These are phyloP conservation scores for Trichoderma sp. DNA, from an alignment of 2,329 filamentous ascomycete genomes.

Conservation along the genomic window DNA sequence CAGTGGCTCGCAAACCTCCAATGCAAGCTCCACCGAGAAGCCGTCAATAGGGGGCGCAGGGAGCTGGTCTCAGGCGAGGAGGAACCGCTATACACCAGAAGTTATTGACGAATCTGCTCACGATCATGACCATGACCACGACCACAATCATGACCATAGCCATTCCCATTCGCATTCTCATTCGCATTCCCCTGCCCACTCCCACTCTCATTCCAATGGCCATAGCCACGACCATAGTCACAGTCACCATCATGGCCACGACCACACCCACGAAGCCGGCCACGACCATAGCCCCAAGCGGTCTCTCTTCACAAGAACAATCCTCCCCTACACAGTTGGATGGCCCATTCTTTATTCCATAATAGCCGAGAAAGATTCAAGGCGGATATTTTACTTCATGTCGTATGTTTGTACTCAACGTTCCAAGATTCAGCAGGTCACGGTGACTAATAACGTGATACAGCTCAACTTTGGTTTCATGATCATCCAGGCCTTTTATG, in stretches of 20 bases:
- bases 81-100: constrained; percentile 40
- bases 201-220: constrained; percentile 28
- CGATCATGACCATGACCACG: constrained; percentile 30
- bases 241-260: constrained; percentile 28
- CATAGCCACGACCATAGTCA: constrained; percentile 30
- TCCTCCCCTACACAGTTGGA: constrained; percentile 68
- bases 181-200: neutral
- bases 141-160: constrained; percentile 29
- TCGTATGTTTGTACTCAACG: constrained; percentile 54
- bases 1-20: constrained; percentile 35
- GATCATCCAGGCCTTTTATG: constrained; percentile 91
- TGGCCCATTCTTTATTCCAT: constrained; percentile 85
- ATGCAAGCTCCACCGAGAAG: constrained; percentile 35
- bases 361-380: constrained; percentile 85
- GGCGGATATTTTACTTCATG: constrained; percentile 97
- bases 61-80: constrained; percentile 47
- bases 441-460: neutral
- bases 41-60: constrained; percentile 36
- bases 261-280: constrained; percentile 33
- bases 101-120: constrained; percentile 27
- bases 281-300: constrained; percentile 49
- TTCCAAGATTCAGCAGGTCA: neutral
- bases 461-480: constrained; percentile 93
- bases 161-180: constrained; percentile 26
- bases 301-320: constrained; percentile 69